Evolutionary conservation across 1,284 basidiomycete species (phyloP), one percentile per base, ranked within the genome.

Genomic region (Tremellales sp.): DNA sequence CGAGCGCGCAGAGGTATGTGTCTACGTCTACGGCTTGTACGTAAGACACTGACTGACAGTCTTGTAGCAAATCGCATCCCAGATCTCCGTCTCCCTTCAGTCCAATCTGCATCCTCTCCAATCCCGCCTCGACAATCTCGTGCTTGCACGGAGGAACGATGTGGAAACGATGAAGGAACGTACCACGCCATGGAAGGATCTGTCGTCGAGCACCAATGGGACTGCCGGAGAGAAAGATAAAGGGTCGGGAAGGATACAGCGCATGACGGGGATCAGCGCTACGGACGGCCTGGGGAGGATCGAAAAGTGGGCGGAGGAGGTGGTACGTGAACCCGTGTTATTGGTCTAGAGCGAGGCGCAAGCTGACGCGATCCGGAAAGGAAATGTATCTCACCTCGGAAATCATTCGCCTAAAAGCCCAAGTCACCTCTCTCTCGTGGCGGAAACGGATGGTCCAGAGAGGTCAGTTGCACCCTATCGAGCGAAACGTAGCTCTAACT

Each of bases 281-380:
- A 28, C 28, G 8, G 60, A 60, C 39, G 60, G 52, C 1, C 42
- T 67, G 31, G 53, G 41, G 4, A 56, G 54, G 47, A 49, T 70
- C 4, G 64, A 68, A 47, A 43, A 58, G 26, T 67, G 62, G 64
- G 60, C 63, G 1, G 60, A 65, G 31, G 65, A 68, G 41, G 51
- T 64, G 34, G 65, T 68, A 39, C 48, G 65, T 61, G 1, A 3
- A 9, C n/a, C 8, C 28, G 22, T 27, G 26, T 42, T 19, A 25
- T 43, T 12, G 16, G 13, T 21, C 16, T 31, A 4, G 13, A 27
- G 7, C 21, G 9, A 33, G 12, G 7, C 18, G 29, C 12, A 14
- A 7, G 8, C 13, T 27, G 21, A 9, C 16, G 21, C 19, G 19
- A 21, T 22, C 13, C 9, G n/a, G 7, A 12, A 40, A 61, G 57